Evolutionary conservation across 495 filamentous ascomycete genomes (phyloP).

Genomic region (Trichoderma asperelloides): DNA sequence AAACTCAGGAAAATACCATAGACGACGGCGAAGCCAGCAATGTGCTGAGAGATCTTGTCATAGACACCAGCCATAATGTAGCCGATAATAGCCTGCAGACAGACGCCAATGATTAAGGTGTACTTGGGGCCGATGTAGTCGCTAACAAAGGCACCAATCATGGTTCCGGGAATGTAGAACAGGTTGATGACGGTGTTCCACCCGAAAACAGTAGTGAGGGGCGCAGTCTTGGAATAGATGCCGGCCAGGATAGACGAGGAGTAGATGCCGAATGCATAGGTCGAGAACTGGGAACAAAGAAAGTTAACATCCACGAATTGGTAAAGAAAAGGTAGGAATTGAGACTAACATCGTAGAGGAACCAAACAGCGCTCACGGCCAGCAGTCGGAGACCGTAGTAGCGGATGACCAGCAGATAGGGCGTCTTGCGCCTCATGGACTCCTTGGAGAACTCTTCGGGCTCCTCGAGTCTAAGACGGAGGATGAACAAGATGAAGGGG

Average conservation of each 20-base stretch:
- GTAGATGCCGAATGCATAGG: slow-evolving; percentile 76
- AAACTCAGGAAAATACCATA: slow-evolving; percentile 72
- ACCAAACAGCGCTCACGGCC: slow-evolving; percentile 77
- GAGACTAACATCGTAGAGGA: slow-evolving; percentile 64
- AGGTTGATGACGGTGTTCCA: slow-evolving; percentile 80
- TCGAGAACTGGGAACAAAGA: slow-evolving; percentile 42
- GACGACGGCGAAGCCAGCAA: slow-evolving; percentile 71
- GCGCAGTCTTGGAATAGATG: slow-evolving; percentile 46
- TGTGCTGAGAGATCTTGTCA: slow-evolving; percentile 51
- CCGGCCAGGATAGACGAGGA: slow-evolving; percentile 59
- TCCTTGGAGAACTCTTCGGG: slow-evolving; percentile 69
- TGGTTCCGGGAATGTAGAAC: slow-evolving; percentile 79
- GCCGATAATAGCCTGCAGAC: slow-evolving; percentile 64
- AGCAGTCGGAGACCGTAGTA: slow-evolving; percentile 56
- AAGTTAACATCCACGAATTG: slow-evolving; percentile 9
- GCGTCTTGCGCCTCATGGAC: slow-evolving; percentile 46
- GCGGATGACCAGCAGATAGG: slow-evolving; percentile 43
- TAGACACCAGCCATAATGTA: slow-evolving; percentile 83
- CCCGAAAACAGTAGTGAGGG: slow-evolving; percentile 68
- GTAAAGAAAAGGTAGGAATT: neutral
- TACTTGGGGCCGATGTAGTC: slow-evolving; percentile 70
- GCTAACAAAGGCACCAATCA: slow-evolving; percentile 61
- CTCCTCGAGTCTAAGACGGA: slow-evolving; percentile 70
- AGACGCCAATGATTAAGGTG: slow-evolving; percentile 58
- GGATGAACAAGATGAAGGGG: slow-evolving; percentile 61